Conservation (phyloP, 139 green algal genomes). For the Chlorella sp. region DNA sequence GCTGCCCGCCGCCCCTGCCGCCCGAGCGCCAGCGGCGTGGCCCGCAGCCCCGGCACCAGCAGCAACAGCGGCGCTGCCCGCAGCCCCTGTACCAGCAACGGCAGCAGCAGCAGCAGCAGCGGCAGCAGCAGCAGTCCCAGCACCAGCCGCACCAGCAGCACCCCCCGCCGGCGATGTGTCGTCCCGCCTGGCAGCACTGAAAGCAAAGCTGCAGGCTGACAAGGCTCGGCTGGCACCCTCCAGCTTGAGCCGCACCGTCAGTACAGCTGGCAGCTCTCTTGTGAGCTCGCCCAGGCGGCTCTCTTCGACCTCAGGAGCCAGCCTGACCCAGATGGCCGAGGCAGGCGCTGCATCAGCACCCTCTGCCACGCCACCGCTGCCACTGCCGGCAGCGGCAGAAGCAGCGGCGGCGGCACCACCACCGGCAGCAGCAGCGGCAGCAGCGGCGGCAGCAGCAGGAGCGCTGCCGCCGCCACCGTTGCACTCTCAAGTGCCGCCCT, state of each 20-base stretch:
- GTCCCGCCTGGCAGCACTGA: constrained; percentile 36
- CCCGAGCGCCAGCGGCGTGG: neutral
- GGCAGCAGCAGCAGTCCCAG: neutral
- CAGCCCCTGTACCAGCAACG: neutral
- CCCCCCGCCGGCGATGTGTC: constrained; percentile 22
- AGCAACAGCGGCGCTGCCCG: neutral
- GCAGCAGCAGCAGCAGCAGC: neutral
- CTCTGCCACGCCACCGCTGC: neutral
- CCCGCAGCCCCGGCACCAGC: neutral
- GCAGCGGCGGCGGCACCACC: neutral
- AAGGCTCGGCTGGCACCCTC: constrained; percentile 1
- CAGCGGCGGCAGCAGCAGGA: neutral
- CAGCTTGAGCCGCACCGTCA: neutral
- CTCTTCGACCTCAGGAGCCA: constrained; percentile 2
- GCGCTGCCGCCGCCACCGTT: neutral
- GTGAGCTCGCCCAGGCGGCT: neutral
- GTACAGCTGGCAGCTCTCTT: constrained; percentile 2
- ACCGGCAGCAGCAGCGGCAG: neutral
- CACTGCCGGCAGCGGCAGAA: neutral
- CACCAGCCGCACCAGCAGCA: neutral
- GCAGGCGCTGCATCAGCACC: neutral
- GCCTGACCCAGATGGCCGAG: constrained; percentile 1
- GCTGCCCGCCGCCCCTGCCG: neutral
- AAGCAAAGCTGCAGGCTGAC: constrained; percentile 41
- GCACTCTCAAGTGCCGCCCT: neutral